Evolutionary conservation across 257 asterid species (phyloP).

Genomic region (Petunia secreta): DNA sequence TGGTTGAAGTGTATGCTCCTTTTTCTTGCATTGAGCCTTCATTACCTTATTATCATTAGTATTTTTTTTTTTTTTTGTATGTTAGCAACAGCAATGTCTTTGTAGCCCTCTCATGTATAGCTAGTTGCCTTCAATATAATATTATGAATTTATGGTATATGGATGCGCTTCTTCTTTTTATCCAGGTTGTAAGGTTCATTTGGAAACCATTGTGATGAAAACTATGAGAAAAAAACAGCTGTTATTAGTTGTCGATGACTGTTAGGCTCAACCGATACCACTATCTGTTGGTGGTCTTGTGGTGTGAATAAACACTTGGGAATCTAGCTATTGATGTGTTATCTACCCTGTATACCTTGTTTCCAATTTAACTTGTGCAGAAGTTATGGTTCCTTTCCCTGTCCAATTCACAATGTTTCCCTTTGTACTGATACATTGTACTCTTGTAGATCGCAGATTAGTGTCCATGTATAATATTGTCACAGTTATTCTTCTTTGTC

Average conservation of each 20-base stretch:
- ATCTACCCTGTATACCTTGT: too few relatives aligned
- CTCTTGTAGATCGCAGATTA: neutral
- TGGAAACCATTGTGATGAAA: neutral
- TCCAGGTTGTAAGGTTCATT: neutral
- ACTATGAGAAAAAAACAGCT: too few relatives aligned
- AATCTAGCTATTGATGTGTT: too few relatives aligned
- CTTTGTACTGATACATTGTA: neutral
- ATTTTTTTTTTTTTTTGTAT: slow-evolving; percentile 17
- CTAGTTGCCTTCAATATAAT: neutral
- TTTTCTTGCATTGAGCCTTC: slow-evolving; percentile 14
- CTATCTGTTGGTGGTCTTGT: too few relatives aligned
- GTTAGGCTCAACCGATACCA: too few relatives aligned
- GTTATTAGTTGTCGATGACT: too few relatives aligned
- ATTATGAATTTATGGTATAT: neutral
- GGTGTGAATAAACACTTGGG: too few relatives aligned
- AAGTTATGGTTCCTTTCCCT: too few relatives aligned
- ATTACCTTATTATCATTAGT: neutral
- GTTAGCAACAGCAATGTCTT: slow-evolving; percentile 10
- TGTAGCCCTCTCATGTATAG: neutral
- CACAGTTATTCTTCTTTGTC: too few relatives aligned
- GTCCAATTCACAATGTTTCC: neutral
- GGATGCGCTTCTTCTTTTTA: neutral
- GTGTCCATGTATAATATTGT: too few relatives aligned
- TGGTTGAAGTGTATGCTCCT: neutral
- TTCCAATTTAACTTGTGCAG: too few relatives aligned